These are phyloP conservation scores for Sporothrix euskadiensis DNA, from an alignment of 2,329 filamentous ascomycete species.

Conservation along the genomic window DNA sequence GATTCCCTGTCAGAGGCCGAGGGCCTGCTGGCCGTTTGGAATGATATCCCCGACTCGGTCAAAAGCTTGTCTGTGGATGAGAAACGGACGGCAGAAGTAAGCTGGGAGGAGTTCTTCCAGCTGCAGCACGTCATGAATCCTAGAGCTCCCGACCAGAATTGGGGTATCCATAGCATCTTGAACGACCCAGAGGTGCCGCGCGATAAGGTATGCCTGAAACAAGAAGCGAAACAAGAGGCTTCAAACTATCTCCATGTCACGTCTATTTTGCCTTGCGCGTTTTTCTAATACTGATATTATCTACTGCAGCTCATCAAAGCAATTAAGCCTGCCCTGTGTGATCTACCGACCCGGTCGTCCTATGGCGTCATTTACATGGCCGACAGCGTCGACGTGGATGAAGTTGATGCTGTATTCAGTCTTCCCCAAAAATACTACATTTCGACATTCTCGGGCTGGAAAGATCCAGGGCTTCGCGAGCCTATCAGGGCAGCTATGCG, in stretches of 20 bases:
- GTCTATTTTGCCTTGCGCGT: too few species aligned
- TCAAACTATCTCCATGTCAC: too few species aligned
- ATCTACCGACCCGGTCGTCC: neutral
- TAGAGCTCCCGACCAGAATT: neutral
- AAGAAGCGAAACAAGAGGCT: too few species aligned
- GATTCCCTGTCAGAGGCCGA: neutral
- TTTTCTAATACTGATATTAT: too few species aligned
- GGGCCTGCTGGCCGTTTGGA: neutral
- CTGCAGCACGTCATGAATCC: neutral
- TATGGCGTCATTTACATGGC: neutral
- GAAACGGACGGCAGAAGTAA: neutral
- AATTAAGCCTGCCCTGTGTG: neutral
- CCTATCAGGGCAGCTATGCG: neutral
- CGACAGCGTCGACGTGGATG: neutral
- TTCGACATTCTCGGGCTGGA: neutral
- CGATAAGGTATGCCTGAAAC: too few species aligned
- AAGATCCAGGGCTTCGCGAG: neutral
- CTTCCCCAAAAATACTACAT: neutral
- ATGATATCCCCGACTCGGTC: neutral
- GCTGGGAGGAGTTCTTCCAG: neutral
- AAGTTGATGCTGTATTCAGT: neutral
- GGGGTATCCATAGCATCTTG: neutral
- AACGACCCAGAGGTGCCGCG: neutral
- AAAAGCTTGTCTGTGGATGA: neutral
- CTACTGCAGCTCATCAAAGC: neutral